Conservation (phyloP, 2,329 filamentous ascomycete species). For the Chrysosporium keratinophilum region DNA sequence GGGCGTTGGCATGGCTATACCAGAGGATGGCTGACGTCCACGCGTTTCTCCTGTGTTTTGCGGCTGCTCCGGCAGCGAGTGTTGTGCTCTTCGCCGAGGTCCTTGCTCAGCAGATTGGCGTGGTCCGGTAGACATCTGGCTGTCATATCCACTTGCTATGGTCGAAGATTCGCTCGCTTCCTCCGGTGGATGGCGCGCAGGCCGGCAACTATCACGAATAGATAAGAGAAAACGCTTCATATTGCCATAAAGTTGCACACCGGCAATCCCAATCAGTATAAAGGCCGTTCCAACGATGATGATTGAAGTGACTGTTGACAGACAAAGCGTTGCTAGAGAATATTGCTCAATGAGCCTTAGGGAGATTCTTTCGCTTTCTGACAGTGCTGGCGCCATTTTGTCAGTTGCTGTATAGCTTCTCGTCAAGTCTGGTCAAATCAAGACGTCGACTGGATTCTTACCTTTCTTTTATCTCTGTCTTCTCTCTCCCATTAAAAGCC, state of each 20-base stretch:
- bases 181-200: not conserved
- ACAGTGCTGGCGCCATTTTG: constrained; percentile 3
- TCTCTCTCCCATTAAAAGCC: too few relatives aligned
- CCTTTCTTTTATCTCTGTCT: not conserved
- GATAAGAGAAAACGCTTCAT: not conserved
- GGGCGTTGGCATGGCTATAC: not conserved
- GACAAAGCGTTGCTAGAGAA: not conserved
- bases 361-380: not conserved
- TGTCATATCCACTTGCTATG: not conserved
- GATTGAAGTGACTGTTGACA: not conserved
- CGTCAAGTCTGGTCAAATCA: too few relatives aligned
- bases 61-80: not conserved
- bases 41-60: not conserved
- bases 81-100: not conserved
- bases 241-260: not conserved
- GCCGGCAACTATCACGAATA: not conserved
- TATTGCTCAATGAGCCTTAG: not conserved
- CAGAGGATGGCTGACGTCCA: not conserved
- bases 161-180: not conserved
- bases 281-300: not conserved
- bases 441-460: not conserved
- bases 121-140: not conserved
- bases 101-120: not conserved
- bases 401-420: not conserved
- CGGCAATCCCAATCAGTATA: not conserved